phyloP scores from a whole-genome alignment of 176 grass and related monocot genomes.

The Chloris gayana region DNA sequence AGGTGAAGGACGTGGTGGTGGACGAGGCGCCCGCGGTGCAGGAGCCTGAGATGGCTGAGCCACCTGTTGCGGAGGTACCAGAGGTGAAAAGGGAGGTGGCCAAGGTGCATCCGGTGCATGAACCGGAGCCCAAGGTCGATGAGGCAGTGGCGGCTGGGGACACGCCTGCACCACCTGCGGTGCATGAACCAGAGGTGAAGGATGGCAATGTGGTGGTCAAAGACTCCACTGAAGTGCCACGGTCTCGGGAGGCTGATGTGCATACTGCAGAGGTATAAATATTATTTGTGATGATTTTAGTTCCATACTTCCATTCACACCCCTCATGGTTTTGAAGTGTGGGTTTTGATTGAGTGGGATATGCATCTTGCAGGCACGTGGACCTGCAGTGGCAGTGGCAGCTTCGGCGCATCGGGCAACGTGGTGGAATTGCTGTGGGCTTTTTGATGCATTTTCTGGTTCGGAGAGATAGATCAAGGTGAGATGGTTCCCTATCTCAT shows the following conservation, averaged over 20 bases:
- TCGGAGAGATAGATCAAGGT: conserved; percentile 64
- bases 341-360: conserved; percentile 38
- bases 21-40: conserved; percentile 25
- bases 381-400: conserved; percentile 45
- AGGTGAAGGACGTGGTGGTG: conserved; percentile 46
- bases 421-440: conserved; percentile 90
- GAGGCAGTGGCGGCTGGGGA: conserved; percentile 22
- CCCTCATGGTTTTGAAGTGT: background rate
- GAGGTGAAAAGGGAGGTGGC: conserved; percentile 39
- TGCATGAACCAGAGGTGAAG: conserved; percentile 38
- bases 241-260: conserved; percentile 34
- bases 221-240: conserved; percentile 22
- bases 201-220: conserved; percentile 22
- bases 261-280: conserved; percentile 49
- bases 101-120: conserved; percentile 26
- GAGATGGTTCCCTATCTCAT: conserved; percentile 28
- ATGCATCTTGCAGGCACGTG: conserved; percentile 35
- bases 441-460: conserved; percentile 64
- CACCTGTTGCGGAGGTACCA: conserved; percentile 11
- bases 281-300: background rate
- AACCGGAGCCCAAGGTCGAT: conserved; percentile 28
- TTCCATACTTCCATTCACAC: background rate
- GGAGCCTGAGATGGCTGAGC: conserved; percentile 23
- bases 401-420: conserved; percentile 38
- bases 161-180: conserved; percentile 17